Evolutionary conservation across 2,329 filamentous ascomycete genomes (phyloP), one percentile per base, ranked within the genome.

Genomic region (Pseudogymnoascus sp.): DNA sequence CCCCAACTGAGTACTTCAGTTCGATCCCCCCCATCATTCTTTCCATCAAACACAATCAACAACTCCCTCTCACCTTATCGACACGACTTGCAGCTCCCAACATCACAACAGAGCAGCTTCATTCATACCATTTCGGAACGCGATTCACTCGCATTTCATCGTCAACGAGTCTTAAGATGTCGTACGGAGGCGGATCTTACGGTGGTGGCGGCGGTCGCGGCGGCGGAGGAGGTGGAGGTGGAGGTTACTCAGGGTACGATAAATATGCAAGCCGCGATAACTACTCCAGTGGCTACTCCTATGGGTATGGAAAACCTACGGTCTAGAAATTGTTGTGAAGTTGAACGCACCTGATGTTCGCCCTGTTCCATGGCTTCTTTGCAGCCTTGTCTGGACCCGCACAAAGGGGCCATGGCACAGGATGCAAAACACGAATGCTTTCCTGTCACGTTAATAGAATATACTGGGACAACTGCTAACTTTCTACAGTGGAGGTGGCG

Each of bases 161-260:
- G 34, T 31, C 61, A 54, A 62, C 40, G 23, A 31, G 21, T 36
- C 36, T 34, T 36, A 83, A 73, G 74, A 91, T 90, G 88, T 90
- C 88, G 78, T 89, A 90, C 84, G 82, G 84, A 72, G 82, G 85
- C 69, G 82, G 78, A 66, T 72, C 72, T 69, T 75, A 84, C 70
- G 82, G 79, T 67, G 79, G 80, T 68, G 78, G 81, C 67, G 79
- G 80, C 68, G 78, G 81, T 68, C 75, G 77, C 64, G 74, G 77
- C 67, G 75, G 75, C 62, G 72, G 75, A 68, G 74, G 74, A 64
- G 72, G 73, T 63, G 69, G 77, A 68, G 80, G 77, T 68, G 80
- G 80, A 68, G 81, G 83, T 72, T 79, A 78, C 63, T 81, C 82
- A 73, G 81, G 82, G 75, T 82, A 83, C 72, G 82, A 78, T 74